Conservation (phyloP, 2,329 filamentous ascomycete species). For the Tolypocladium paradoxum region DNA sequence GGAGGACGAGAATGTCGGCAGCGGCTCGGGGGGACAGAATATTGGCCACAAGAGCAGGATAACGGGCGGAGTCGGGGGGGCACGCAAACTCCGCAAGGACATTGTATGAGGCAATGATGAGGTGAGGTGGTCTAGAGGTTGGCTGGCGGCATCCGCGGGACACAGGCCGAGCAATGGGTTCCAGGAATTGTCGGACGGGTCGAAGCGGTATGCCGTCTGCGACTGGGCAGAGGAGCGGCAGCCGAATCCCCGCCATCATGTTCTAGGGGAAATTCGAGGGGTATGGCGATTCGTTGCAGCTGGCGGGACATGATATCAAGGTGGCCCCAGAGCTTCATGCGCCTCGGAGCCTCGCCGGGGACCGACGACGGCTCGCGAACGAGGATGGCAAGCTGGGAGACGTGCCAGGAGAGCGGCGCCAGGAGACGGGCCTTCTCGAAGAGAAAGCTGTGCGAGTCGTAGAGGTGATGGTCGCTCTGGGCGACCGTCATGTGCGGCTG, state of each 20-base stretch:
- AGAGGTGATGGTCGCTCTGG: conserved; percentile 37
- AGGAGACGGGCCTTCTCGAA: conserved; percentile 40
- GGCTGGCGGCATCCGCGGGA: not conserved
- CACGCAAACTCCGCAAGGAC: conserved; percentile 39
- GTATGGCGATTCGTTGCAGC: not conserved
- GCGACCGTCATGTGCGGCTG: conserved; percentile 48
- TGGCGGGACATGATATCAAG: conserved; percentile 24
- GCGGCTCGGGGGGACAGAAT: conserved; percentile 29
- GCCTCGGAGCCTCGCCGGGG: conserved; percentile 18
- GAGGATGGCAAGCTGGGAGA: conserved; percentile 39
- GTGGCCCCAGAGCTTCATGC: conserved; percentile 48
- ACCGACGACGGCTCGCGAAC: conserved; percentile 31
- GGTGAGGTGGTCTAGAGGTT: conserved; percentile 8
- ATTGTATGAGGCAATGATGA: conserved; percentile 40
- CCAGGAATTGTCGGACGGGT: not conserved
- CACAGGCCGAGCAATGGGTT: not conserved
- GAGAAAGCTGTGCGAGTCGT: conserved; percentile 37
- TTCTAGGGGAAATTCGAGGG: not conserved
- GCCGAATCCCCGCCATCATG: not conserved
- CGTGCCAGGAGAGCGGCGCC: conserved; percentile 35
- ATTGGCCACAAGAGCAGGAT: conserved; percentile 31
- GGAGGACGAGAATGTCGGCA: conserved; percentile 41
- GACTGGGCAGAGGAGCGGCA: not conserved
- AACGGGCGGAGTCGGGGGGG: conserved; percentile 30
- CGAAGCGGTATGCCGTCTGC: not conserved